Base-by-base conservation (phyloP, 805 yeast species). In the Lipomyces yamanashiensis region DNA sequence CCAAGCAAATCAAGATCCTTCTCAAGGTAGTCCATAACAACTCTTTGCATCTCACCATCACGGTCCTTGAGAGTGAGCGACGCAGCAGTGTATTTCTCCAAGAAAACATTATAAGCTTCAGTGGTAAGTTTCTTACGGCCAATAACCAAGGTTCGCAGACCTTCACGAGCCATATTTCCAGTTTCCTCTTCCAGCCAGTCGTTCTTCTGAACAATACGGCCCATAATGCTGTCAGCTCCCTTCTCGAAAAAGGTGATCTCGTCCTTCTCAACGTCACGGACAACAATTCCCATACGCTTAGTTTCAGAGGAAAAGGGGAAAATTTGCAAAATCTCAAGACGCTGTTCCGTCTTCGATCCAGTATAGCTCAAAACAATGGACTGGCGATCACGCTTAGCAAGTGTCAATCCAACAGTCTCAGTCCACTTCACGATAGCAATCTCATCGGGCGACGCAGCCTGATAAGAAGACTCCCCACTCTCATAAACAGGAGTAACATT, bases 131-230 rank as follows among this genome's bases (percentile, higher is more conserved):
- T 86, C 76, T 90, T 92, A 63, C 96, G 83, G n/a, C 92, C 98
- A 68, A 95, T 86, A 1, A 95, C 99, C 70, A 95, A 82, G 0
- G 99, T 95, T 73, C 99, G 85, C 67, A 95, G 81, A 17, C 99
- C 99, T 78, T 95, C 99, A 66, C 99, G 86, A 0, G 99, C 98
- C 98, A 95, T 92, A 72, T 95, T 95, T 19, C 92, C 87, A 0
- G 97, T 91, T 76, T 95, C 99, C 77, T 95, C 99, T 63, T 96
- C 99, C 33, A 95, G 78, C 99, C 99, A 95, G 74, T 93, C 98
- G 73, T 87, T 92, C 45, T 82, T 82, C 70, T 85, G 88, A 12
- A 95, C 98, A 65, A 93, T 89, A 28, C 79, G 82, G 15, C 84
- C 76, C 97, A 95, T 95, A 6, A 92, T 97, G 0, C 96, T 87